A percentile compares a stretch with the other conserved stretches of the same genome.
Evolutionary conservation across 257 asterid genomes (phyloP).

Genomic region (Scutellaria baicalensis): DNA sequence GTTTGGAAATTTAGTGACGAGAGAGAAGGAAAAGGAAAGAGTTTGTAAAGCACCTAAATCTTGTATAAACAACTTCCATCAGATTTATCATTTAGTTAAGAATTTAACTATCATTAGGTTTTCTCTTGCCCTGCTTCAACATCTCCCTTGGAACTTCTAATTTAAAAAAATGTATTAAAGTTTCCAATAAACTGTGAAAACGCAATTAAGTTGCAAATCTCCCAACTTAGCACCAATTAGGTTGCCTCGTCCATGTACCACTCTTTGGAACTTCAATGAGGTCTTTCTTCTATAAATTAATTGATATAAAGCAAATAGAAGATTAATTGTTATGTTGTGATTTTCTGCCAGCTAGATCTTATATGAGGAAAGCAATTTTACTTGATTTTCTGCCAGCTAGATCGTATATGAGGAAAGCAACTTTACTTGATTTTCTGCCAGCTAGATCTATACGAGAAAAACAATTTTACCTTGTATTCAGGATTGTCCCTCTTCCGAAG

Average conservation of each 20-base stretch:
- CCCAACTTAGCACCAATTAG: too few species aligned
- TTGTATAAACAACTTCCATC: neutral
- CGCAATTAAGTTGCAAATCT: too few species aligned
- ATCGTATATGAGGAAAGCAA: constrained; percentile 1
- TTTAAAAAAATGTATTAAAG: neutral
- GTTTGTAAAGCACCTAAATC: neutral
- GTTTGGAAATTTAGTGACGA: neutral
- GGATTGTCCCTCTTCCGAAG: constrained; percentile 93
- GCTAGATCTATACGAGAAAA: constrained; percentile 5
- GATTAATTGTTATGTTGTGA: neutral
- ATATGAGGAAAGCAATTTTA: constrained; percentile 14
- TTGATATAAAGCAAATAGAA: neutral
- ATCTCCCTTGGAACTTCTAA: neutral
- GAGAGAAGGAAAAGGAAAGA: neutral
- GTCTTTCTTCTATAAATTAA: too few species aligned
- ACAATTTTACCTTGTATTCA: constrained; percentile 75
- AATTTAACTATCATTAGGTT: neutral
- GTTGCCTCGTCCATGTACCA: too few species aligned
- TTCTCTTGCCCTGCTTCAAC: neutral
- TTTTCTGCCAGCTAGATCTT: constrained; percentile 1
- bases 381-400: constrained; percentile 22
- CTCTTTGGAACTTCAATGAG: too few species aligned
- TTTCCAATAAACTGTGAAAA: neutral
- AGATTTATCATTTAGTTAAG: neutral
- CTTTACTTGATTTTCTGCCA: constrained; percentile 28